These are phyloP conservation scores for Trametes cubensis DNA, from an alignment of 768 basidiomycete species.

Conservation along the genomic window DNA sequence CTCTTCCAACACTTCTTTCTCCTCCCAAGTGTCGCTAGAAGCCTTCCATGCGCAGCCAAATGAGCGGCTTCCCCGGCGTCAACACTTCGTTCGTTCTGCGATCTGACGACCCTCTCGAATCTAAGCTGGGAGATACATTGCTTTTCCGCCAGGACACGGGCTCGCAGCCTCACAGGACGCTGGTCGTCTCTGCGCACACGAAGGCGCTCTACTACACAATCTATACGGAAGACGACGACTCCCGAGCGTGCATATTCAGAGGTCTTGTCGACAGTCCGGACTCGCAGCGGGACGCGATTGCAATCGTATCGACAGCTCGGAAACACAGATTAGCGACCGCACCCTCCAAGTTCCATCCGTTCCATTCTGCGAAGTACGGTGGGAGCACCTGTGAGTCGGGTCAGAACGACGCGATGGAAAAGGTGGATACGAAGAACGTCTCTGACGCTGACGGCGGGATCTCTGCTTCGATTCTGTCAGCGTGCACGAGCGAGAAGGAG, in stretches of 20 bases:
- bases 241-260: neutral
- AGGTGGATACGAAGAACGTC: neutral
- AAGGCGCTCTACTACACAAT: neutral
- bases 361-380: neutral
- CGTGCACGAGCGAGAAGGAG: neutral
- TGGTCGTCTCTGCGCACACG: neutral
- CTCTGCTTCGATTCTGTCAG: neutral
- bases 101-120: conserved; percentile 2
- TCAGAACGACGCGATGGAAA: neutral
- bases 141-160: neutral
- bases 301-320: neutral
- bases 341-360: neutral
- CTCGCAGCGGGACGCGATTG: neutral
- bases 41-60: neutral
- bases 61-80: neutral
- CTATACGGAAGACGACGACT: neutral
- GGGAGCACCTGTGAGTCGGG: neutral
- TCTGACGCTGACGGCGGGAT: neutral
- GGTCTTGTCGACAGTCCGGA: neutral
- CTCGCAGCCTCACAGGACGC: neutral
- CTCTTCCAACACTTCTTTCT: neutral
- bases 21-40: neutral
- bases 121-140: neutral
- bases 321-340: neutral
- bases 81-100: neutral